phyloP scores from a whole-genome alignment of 495 filamentous ascomycete genomes.

The Amorphotheca resinae region DNA sequence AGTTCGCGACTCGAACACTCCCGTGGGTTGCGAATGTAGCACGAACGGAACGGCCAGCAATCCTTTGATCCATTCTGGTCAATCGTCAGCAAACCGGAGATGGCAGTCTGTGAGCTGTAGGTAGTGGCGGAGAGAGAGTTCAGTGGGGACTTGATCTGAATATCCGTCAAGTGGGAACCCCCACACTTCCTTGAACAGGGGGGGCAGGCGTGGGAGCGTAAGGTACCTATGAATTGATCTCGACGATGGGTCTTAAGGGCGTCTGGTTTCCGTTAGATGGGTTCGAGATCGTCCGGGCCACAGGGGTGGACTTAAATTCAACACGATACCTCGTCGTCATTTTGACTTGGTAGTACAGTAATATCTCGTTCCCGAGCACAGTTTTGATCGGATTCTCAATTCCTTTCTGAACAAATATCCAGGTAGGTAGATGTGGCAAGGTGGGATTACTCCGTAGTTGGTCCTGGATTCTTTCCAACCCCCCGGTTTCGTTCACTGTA shows the following conservation, averaged over 20 bases:
- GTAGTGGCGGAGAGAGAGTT: slow-evolving; percentile 6
- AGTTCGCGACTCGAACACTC: slow-evolving; percentile 52
- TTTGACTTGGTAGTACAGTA: slow-evolving; percentile 14
- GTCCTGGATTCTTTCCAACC: too few relatives aligned
- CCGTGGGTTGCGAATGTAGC: slow-evolving; percentile 86
- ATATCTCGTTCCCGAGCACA: too few relatives aligned
- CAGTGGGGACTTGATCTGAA: too few relatives aligned
- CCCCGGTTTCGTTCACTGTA: too few relatives aligned
- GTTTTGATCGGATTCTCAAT: too few relatives aligned
- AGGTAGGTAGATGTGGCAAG: too few relatives aligned
- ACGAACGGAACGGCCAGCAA: slow-evolving; percentile 94
- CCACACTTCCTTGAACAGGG: too few relatives aligned
- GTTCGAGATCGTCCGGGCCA: too few relatives aligned
- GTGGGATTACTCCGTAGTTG: too few relatives aligned
- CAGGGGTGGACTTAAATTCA: slow-evolving; percentile 63
- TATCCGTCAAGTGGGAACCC: too few relatives aligned
- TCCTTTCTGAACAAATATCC: too few relatives aligned
- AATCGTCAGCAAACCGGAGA: not conserved
- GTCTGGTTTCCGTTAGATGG: slow-evolving; percentile 41
- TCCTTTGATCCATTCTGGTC: slow-evolving; percentile 56
- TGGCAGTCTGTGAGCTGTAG: not conserved
- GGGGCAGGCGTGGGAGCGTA: too few relatives aligned
- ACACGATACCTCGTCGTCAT: slow-evolving; percentile 92
- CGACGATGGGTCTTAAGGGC: slow-evolving; percentile 79
- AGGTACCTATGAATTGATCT: slow-evolving; percentile 66